These are phyloP conservation scores for Boehmeria nivea DNA, from an alignment of 306 rosid species.

Conservation along the genomic window DNA sequence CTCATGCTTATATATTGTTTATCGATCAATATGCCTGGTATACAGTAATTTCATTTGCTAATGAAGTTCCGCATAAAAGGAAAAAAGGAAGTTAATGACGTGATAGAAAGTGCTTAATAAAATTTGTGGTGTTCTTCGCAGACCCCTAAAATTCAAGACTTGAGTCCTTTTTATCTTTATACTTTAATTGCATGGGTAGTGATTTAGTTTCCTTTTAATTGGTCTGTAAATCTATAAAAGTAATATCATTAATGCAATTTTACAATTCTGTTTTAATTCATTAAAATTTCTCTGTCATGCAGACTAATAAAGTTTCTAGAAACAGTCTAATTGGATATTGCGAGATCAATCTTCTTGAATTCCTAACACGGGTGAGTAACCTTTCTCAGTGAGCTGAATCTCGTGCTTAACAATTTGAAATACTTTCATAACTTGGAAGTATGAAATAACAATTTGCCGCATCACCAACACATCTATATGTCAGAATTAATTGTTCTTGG, in stretches of 20 bases:
- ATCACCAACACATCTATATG: no score
- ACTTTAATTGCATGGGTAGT: neutral
- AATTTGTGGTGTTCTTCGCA: no score
- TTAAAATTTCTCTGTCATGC: slow-evolving; percentile 27
- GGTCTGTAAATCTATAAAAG: neutral
- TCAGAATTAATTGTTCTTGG: no score
- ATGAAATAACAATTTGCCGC: no score
- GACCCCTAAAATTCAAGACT: no score
- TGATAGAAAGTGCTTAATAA: no score
- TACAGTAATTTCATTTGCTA: neutral
- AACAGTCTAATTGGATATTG: slow-evolving; percentile 83
- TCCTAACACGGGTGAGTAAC: slow-evolving; percentile 59
- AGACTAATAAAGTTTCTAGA: slow-evolving; percentile 80
- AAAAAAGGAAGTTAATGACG: neutral
- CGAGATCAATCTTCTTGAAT: slow-evolving; percentile 85
- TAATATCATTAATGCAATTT: neutral
- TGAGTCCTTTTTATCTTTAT: no score
- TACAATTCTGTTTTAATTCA: slow-evolving; percentile 11
- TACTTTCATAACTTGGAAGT: no score
- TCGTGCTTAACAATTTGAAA: neutral
- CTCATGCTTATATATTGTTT: no score
- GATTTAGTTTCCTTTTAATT: neutral
- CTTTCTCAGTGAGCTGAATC: slow-evolving; percentile 2
- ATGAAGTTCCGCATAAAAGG: neutral
- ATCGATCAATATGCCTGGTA: no score